Evolutionary conservation across 768 basidiomycete genomes (phyloP).

Genomic region (Phlegmacium glaucopus): DNA sequence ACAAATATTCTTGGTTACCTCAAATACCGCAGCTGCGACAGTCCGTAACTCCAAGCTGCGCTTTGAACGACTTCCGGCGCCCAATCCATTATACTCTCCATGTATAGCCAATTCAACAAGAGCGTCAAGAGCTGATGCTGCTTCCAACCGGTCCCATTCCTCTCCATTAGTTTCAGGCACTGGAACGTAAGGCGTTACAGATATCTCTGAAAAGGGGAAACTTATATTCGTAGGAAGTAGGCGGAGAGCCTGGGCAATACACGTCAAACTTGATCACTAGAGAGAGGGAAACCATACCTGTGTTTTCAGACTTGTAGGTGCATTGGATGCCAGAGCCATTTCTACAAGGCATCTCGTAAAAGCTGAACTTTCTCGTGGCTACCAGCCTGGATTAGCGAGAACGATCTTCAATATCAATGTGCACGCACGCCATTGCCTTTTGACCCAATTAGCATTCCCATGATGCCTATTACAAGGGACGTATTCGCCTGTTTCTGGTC

Average conservation of each 20-base stretch:
- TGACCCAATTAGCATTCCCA: conserved; percentile 80
- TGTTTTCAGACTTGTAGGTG: conserved; percentile 82
- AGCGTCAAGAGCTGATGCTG: conserved; percentile 76
- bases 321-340: conserved; percentile 89
- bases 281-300: conserved; percentile 47
- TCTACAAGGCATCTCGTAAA: conserved; percentile 82
- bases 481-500: conserved; percentile 84
- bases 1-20: conserved; percentile 42
- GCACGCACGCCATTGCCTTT: conserved; percentile 61
- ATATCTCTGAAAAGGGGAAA: conserved; percentile 64
- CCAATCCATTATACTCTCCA: conserved; percentile 81
- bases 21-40: conserved; percentile 78
- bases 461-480: conserved; percentile 73
- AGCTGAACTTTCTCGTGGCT: conserved; percentile 56
- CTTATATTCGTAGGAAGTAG: conserved; percentile 45
- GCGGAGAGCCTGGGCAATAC: conserved; percentile 36
- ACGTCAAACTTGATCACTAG: conserved; percentile 6
- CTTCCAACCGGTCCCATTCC: conserved; percentile 88
- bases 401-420: not conserved
- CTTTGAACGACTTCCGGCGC: conserved; percentile 53
- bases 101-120: conserved; percentile 81
- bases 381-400: conserved; percentile 2
- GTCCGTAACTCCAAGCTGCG: conserved; percentile 73
- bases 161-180: conserved; percentile 84
- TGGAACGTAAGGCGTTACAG: conserved; percentile 71